phyloP scores from a whole-genome alignment of 2,329 filamentous ascomycete species.

The Trichoderma sp. region DNA sequence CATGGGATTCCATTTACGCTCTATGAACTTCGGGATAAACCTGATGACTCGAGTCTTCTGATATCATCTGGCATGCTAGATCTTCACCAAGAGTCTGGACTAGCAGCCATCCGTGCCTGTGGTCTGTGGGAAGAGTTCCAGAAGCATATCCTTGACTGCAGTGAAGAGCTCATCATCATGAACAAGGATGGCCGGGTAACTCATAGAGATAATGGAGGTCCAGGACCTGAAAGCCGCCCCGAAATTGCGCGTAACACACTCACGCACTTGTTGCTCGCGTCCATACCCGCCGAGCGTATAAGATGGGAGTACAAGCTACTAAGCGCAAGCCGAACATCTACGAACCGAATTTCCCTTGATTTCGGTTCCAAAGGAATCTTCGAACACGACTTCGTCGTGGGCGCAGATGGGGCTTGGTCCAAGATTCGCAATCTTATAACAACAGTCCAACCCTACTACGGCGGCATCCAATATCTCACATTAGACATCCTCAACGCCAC shows the following conservation, averaged over 20 bases:
- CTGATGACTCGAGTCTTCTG: constrained; percentile 30
- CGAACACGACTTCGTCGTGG: constrained; percentile 24
- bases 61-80: constrained; percentile 48
- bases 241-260: constrained; percentile 43
- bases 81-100: constrained; percentile 48
- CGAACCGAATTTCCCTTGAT: constrained; percentile 26
- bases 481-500: constrained; percentile 38
- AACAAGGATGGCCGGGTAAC: constrained; percentile 33
- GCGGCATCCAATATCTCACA: constrained; percentile 41
- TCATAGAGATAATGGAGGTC: constrained; percentile 28
- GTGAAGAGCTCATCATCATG: constrained; percentile 24
- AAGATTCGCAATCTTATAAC: constrained; percentile 41
- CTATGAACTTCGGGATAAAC: constrained; percentile 38
- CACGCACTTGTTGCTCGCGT: constrained; percentile 36
- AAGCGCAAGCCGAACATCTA: constrained; percentile 18
- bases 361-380: constrained; percentile 27
- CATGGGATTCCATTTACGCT: constrained; percentile 37
- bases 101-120: constrained; percentile 45
- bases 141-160: constrained; percentile 36
- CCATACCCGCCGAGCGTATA: constrained; percentile 36
- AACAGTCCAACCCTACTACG: constrained; percentile 39
- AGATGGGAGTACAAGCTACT: constrained; percentile 42
- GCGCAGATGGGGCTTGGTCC: constrained; percentile 26
- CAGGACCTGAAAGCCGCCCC: constrained; percentile 31
- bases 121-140: constrained; percentile 48